Base-by-base conservation (phyloP, 768 basidiomycete species). In the Lentinula boryana region DNA sequence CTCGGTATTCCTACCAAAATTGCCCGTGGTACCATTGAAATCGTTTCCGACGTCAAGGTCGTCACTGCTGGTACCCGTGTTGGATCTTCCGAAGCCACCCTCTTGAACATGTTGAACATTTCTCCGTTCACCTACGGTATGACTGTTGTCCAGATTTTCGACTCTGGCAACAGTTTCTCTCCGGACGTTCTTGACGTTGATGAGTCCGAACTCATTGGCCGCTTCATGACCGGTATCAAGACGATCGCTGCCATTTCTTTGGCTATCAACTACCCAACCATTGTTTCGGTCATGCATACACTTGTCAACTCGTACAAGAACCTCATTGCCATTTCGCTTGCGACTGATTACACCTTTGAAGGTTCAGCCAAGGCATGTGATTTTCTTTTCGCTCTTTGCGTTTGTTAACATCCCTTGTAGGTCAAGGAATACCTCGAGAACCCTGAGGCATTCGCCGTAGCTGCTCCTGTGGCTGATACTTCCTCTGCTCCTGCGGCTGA, bases 301-400 rank as follows among this genome's bases (percentile, higher is more conserved):
- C 86, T 99, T 62, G 93, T 98, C 83, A 98, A 98, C 80, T 85
- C 95, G 48, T 98, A 98, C 91, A 99, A 99, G 88, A 99, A 98
- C 83, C 76, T 98, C 65, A 77, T 99, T 65, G 90, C 93, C 41
- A 75, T 98, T 66, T 87, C 93, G 46, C 76, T 98, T 61, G 86
- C 82, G 50, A 98, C 97, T 63, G 95, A 98, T 50, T 95, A 95
- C 85, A 84, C 88, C 58, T 98, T 98, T 75, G 93, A 95, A 70
- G 95, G 87, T 63, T 83, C 91, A 60, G 93, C 93, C 72, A 92
- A 97, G 91, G 94, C 93, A 63, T 68, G 84, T 71, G 41, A 56
- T 32, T 41, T 13, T 57, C 35, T 61, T 21, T 57, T 54, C 50
- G 64, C 49, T 16, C 40, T 59, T 52, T 56, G 68, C 63, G 40